Conservation (phyloP, 2,329 filamentous ascomycete species). For the Colletotrichum tamarilloi region DNA sequence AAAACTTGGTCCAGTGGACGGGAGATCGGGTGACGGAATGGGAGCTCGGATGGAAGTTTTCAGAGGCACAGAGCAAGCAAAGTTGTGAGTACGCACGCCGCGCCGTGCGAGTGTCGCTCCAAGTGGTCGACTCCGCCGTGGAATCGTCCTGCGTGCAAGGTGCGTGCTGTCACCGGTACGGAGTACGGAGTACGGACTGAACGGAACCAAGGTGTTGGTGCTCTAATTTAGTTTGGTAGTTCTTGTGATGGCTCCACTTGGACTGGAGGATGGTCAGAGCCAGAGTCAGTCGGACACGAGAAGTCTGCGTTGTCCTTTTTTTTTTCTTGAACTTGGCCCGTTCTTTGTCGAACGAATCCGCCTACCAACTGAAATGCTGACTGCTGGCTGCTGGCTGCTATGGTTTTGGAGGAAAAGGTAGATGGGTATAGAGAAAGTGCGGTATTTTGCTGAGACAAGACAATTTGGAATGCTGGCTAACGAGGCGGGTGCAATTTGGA, state of each 20-base stretch:
- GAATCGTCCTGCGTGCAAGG: neutral
- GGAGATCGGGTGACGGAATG: neutral
- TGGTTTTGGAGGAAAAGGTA: neutral
- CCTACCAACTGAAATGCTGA: neutral
- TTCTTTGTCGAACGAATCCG: neutral
- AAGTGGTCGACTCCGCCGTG: too few species aligned
- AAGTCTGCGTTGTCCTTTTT: neutral
- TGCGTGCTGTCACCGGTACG: neutral
- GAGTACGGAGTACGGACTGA: neutral
- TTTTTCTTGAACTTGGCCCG: neutral
- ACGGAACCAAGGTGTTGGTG: constrained; percentile 16
- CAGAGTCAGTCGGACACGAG: neutral
- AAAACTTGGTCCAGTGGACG: neutral
- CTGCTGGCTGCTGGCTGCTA: neutral
- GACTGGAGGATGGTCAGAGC: neutral
- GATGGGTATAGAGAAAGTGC: neutral
- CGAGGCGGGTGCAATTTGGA: neutral
- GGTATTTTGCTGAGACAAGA: neutral
- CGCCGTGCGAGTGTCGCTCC: too few species aligned
- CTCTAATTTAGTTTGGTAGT: constrained; percentile 9
- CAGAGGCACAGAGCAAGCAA: neutral
- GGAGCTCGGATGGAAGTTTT: neutral
- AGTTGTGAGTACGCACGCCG: neutral
- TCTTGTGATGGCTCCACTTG: constrained; percentile 12
- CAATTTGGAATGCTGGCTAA: neutral